Conservation (phyloP, 768 basidiomycete genomes). For the Tubosaeta sp. region DNA sequence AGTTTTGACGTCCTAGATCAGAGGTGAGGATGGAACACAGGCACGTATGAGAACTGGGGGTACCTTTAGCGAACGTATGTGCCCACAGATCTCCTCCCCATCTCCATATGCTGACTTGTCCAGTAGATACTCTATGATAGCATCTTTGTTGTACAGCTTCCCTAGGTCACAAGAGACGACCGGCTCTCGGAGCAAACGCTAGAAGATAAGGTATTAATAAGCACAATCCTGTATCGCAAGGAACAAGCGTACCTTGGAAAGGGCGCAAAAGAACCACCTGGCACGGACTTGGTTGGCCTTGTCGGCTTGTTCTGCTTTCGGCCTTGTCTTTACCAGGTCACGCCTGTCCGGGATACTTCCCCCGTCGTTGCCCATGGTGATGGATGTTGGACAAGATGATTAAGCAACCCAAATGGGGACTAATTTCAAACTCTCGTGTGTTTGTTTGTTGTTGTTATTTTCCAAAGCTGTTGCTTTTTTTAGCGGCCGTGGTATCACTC, state of each 20-base stretch:
- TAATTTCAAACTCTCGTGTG: slow-evolving; percentile 2
- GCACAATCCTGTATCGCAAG: neutral
- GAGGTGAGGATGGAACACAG: neutral
- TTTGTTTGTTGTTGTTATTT: slow-evolving; percentile 27
- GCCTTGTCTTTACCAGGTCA: slow-evolving; percentile 69
- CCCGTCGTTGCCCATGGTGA: slow-evolving; percentile 80
- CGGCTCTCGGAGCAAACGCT: slow-evolving; percentile 85
- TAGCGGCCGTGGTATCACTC: neutral
- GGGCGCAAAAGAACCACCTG: slow-evolving; percentile 88
- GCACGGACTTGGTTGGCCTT: slow-evolving; percentile 86
- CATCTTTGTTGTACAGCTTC: slow-evolving; percentile 95
- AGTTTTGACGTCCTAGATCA: slow-evolving; percentile 73
- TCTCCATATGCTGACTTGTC: slow-evolving; percentile 85
- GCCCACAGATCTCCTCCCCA: slow-evolving; percentile 87
- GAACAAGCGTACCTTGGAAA: slow-evolving; percentile 73
- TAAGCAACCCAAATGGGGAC: slow-evolving; percentile 1
- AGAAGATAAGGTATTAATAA: slow-evolving; percentile 4
- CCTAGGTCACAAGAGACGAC: slow-evolving; percentile 90
- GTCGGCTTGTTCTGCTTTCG: slow-evolving; percentile 87
- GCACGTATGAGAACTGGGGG: slow-evolving; percentile 18
- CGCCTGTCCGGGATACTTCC: slow-evolving; percentile 84
- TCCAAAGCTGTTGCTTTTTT: slow-evolving; percentile 19
- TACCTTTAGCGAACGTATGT: slow-evolving; percentile 88
- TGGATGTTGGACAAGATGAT: slow-evolving; percentile 1
- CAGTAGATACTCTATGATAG: slow-evolving; percentile 85